Percentiles rank a stretch among this genome's conserved stretches.
Evolutionary conservation across 2,329 filamentous ascomycete genomes (phyloP).

Genomic region (Verticillium zaregamsianum): DNA sequence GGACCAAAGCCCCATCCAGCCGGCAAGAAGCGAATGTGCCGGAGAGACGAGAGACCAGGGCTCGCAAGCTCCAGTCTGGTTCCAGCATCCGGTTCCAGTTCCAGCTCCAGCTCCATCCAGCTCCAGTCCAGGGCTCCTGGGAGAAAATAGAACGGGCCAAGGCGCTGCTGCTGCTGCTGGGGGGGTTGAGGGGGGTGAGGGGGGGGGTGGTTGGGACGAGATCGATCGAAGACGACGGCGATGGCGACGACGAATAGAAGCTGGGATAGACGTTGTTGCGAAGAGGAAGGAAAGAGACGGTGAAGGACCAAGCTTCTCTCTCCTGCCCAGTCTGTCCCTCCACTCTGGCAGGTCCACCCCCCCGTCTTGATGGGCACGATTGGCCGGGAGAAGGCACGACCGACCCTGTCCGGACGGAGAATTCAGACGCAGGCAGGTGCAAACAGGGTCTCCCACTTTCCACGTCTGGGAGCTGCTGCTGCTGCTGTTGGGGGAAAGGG

Average conservation of each 20-base stretch:
- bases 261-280: background rate
- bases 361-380: background rate
- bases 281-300: constrained; percentile 1
- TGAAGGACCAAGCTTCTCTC: background rate
- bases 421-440: background rate
- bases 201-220: background rate
- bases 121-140: background rate
- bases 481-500: too few species aligned
- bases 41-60: background rate
- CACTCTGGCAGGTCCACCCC: background rate
- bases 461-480: too few species aligned
- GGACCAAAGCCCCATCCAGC: background rate
- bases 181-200: background rate
- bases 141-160: background rate
- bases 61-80: background rate
- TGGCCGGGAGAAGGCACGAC: background rate
- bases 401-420: background rate
- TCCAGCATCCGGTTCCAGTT: background rate
- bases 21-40: background rate
- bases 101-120: background rate
- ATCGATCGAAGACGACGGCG: background rate
- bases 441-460: background rate
- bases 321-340: background rate
- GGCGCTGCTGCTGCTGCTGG: background rate
- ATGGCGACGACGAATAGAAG: background rate